phyloP scores from a whole-genome alignment of 116 monocot species.

The Trichopus zeylanicus region DNA sequence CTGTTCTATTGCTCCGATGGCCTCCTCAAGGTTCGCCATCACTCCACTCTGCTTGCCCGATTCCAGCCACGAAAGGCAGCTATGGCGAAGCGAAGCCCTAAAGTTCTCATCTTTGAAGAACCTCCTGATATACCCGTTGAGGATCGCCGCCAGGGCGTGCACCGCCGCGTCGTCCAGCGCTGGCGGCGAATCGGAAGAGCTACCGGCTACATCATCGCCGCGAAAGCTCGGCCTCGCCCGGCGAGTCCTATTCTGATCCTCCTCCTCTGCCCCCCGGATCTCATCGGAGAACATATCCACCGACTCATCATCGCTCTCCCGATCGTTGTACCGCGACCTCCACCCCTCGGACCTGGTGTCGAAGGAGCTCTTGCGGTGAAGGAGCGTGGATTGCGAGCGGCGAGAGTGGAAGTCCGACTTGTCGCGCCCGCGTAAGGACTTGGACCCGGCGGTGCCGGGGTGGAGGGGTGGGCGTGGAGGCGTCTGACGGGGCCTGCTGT shows the following conservation, averaged over 20 bases:
- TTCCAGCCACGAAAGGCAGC: slow-evolving; percentile 32
- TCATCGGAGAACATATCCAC: background rate
- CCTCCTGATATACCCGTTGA: slow-evolving; percentile 15
- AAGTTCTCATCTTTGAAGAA: slow-evolving; percentile 35
- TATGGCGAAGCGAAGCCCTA: slow-evolving; percentile 19
- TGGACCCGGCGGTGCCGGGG: slow-evolving; percentile 5
- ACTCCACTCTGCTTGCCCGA: slow-evolving; percentile 5
- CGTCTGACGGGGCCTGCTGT: slow-evolving; percentile 6
- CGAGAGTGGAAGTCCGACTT: background rate
- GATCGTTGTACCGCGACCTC: background rate
- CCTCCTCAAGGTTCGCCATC: slow-evolving; percentile 19
- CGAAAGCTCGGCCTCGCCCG: slow-evolving; percentile 2
- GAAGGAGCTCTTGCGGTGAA: background rate
- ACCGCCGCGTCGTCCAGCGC: slow-evolving; percentile 26
- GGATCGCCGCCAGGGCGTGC: slow-evolving; percentile 28
- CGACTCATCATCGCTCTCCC: background rate
- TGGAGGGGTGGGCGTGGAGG: background rate
- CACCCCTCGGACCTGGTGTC: background rate
- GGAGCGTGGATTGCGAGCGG: background rate
- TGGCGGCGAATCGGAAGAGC: slow-evolving; percentile 3
- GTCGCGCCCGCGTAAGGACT: background rate
- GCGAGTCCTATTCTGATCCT: slow-evolving; percentile 7
- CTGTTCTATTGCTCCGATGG: slow-evolving; percentile 20
- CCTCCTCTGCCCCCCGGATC: background rate
- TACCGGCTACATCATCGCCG: background rate